These are phyloP conservation scores for Athelia psychrophila DNA, from an alignment of 1,284 basidiomycete genomes.

Conservation along the genomic window DNA sequence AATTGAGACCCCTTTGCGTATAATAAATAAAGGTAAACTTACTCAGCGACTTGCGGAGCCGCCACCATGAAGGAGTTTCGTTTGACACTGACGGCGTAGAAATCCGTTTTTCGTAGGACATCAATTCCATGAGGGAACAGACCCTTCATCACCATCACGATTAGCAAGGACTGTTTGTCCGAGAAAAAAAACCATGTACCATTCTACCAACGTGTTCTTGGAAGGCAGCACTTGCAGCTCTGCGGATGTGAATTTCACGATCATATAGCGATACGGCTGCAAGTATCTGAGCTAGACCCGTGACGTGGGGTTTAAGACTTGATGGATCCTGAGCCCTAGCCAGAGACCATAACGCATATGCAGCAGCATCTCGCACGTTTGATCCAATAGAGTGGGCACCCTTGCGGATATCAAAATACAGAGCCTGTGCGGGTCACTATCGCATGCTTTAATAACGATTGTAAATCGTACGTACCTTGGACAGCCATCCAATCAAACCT, in stretches of 20 bases:
- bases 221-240: constrained; percentile 96
- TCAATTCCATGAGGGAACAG: constrained; percentile 94
- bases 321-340: constrained; percentile 72
- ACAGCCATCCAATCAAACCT: constrained; percentile 72
- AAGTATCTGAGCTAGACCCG: constrained; percentile 66
- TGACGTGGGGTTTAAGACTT: constrained; percentile 61
- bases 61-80: constrained; percentile 83
- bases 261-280: constrained; percentile 85
- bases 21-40: constrained; percentile 23
- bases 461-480: constrained; percentile 52
- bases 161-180: constrained; percentile 10
- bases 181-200: constrained; percentile 43
- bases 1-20: constrained; percentile 2
- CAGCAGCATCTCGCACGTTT: constrained; percentile 91
- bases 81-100: constrained; percentile 88
- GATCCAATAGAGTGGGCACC: constrained; percentile 93
- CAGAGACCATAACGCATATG: constrained; percentile 95
- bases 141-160: constrained; percentile 43
- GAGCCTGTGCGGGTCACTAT: constrained; percentile 50
- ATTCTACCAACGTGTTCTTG: constrained; percentile 96
- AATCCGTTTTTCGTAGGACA: constrained; percentile 89
- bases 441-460: constrained; percentile 7
- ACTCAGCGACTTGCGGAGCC: constrained; percentile 85
- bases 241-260: constrained; percentile 91
- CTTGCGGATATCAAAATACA: constrained; percentile 91